phyloP scores from a whole-genome alignment of 192 early-diverging fungal genomes.

The Kappamyces sp. region DNA sequence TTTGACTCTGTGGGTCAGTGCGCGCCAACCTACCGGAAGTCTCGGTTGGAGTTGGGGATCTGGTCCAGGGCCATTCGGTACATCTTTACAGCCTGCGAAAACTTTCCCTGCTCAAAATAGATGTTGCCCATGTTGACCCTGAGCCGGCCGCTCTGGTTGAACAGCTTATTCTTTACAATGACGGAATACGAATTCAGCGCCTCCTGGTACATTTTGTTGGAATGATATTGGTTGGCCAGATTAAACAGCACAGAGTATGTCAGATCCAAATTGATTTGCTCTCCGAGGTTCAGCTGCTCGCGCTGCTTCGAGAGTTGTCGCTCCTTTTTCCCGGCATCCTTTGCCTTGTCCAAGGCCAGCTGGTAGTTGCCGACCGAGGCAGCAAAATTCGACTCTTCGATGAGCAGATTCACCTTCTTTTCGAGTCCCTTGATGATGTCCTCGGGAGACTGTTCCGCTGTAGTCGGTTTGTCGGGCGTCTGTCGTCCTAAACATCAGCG shows the following conservation, averaged over 20 bases:
- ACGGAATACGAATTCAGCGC: conserved; percentile 52
- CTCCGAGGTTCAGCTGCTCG: conserved; percentile 44
- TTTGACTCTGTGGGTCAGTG: conserved; percentile 33
- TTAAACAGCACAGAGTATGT: conserved; percentile 60
- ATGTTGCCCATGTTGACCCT: conserved; percentile 63
- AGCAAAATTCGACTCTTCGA: conserved; percentile 45
- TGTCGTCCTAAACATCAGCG: neutral
- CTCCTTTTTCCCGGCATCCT: conserved; percentile 55
- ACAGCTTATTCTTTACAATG: conserved; percentile 60
- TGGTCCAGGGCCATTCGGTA: conserved; percentile 62
- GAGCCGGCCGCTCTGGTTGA: conserved; percentile 52
- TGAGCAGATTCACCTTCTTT: conserved; percentile 39
- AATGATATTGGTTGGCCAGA: conserved; percentile 52
- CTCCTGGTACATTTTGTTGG: conserved; percentile 56
- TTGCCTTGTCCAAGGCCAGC: conserved; percentile 52
- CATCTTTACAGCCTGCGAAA: conserved; percentile 58
- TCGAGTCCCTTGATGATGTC: conserved; percentile 52
- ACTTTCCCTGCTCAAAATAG: conserved; percentile 55
- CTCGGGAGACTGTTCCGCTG: conserved; percentile 38
- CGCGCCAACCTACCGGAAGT: conserved; percentile 35
- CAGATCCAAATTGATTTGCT: conserved; percentile 53
- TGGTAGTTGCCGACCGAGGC: conserved; percentile 39
- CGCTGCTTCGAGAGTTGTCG: conserved; percentile 46
- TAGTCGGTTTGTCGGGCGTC: conserved; percentile 24
- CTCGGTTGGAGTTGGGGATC: conserved; percentile 47